Base-by-base conservation (phyloP, 768 basidiomycete genomes). In the Collybiopsis luxurians region DNA sequence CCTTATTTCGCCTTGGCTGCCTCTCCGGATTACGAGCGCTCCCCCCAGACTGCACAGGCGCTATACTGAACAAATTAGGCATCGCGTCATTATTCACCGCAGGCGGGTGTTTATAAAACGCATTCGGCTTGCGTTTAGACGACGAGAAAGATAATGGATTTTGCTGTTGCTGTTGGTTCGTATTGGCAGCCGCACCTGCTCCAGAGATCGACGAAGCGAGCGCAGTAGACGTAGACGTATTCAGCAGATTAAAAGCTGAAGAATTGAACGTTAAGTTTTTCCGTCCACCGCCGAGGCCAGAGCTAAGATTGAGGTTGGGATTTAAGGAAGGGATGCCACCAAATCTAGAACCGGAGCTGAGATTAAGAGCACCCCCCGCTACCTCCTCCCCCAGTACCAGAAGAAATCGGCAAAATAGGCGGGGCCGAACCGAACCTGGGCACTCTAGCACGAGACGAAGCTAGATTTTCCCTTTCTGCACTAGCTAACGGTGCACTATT, bases 81-180 rank as follows among this genome's bases (percentile, higher is more conserved):
- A 23, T 12, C 19, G 50, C 3, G 36, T 42, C 40, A 21, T 51
- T 51, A 24, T 51, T 51, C 1, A 66, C 53, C 11, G 69, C 60
- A 3, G 82, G 78, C 0, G 82, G 78, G 0, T 84, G 86, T 36
- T 79, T 75, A 64, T 83, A 89, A 65, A 90, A 90, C 3, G 88
- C 88, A 60, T 89, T 90, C 23, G 74, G 76, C 10, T 78, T 75
- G 30, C 73, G 74, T 49, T 78, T 79, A 1, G 87, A 85, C 1
- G 78, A 76, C 6, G 76, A 74, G 55, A 85, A 82, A 2, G 75
- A 57, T 13, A 66, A 66, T 53, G 67, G 34, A 58, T 60, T 49
- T 30, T 65, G 49, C 28, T 31, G 61, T 26, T 60, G 40, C 12
- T 12, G 24, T n/a, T 51, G 4, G 40, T 9, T 31, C 9, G 60